Evolutionary conservation across 345 rosid genomes (phyloP), one percentile per base, ranked within the genome.

Genomic region (Acer campestre): DNA sequence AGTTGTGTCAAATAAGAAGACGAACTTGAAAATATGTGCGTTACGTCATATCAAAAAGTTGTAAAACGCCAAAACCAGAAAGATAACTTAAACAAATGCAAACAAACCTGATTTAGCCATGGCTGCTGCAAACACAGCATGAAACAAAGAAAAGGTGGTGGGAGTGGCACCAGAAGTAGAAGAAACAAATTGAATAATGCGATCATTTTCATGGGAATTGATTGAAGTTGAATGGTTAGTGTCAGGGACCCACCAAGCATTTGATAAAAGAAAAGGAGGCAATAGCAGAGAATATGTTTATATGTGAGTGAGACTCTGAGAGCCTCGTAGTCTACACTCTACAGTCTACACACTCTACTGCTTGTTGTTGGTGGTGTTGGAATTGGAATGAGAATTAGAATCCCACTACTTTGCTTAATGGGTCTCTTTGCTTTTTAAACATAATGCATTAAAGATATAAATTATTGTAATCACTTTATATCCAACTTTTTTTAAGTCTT

Each of bases 171-270:
- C 76, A 16, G 75, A 61, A 75, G 79, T 46, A 67, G 80, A 78
- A 68, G 69, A 79, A 75, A 72, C 73, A 77, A 74, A 78, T 59
- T 76, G 81, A 71, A 84, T 55, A 80, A 69, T 59, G 67, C 20
- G 40, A 80, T 69, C 67, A 71, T 59, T 18, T 63, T 63, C 72
- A 69, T 71, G 42, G 61, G 80, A 76, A 76, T 79, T 82, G 71
- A 76, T 75, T n/a, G 68, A 75, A 74, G 46, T 42, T 42, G 46
- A 42, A 7, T 62, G 73, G 76, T 76, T 78, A 81, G 85, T 85
- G 91, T 85, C 61, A 62, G 80, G 95, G 93, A 80, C 95, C 95
- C 92, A 80, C 89, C 59, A 81, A 85, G 87, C 90, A 85, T 84
- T 80, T 76, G 53, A 58, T 1, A 11, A 65, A 12, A 65, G 23